Base-by-base conservation (phyloP, 2,329 filamentous ascomycete genomes). In the Fusarium setosum region DNA sequence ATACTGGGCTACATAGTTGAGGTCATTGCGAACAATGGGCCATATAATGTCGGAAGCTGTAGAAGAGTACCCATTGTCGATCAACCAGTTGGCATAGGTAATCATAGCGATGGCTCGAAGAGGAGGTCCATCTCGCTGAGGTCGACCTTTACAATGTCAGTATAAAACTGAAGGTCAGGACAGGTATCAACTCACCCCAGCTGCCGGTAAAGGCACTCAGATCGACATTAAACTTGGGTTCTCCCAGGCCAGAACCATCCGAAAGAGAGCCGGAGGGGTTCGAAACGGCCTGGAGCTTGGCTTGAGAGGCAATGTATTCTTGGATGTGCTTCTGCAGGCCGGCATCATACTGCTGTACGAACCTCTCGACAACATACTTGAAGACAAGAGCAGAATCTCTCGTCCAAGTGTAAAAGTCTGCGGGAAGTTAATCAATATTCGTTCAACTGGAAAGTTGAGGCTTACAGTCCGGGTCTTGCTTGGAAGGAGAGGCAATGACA, bases 381-480 rank as follows among this genome's bases (percentile, higher is more conserved):
- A 91, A 87, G 3, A 88, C 87, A 26, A 94, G 82, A 21, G 89
- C 90, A 15, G 90, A 85, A 75, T 95, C 92, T 71, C 92, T 82
- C 2, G 89, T 93, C 92, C 92, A 95, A 1, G 90, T 93, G 72
- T 88, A 94, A 73, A 86, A 94, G 76, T 94, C 90, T 92, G 11
- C 7, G 3, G 11, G 4, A 11, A 54, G 35, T 73, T 17, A 73
- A 40, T 13, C 7, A 42, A 4, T 21, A 6, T 8, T 31, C 4
- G 12, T 17, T 2, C 3, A 15, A 12, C 1, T 26, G 18, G 7
- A 12, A 23, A n/a, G 20, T 24, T 4, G 15, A 15, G 35, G 74
- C 83, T 78, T 76, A 88, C 86, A 90, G 69, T 88, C 80, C 6
- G 87, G 88, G 49, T 84, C 77, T 15, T 67, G 65, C 32, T 77